Percentiles rank a stretch among this genome's conserved stretches.
These are phyloP conservation scores for Fusarium secorum DNA, from an alignment of 2,329 filamentous ascomycete species.

Conservation along the genomic window DNA sequence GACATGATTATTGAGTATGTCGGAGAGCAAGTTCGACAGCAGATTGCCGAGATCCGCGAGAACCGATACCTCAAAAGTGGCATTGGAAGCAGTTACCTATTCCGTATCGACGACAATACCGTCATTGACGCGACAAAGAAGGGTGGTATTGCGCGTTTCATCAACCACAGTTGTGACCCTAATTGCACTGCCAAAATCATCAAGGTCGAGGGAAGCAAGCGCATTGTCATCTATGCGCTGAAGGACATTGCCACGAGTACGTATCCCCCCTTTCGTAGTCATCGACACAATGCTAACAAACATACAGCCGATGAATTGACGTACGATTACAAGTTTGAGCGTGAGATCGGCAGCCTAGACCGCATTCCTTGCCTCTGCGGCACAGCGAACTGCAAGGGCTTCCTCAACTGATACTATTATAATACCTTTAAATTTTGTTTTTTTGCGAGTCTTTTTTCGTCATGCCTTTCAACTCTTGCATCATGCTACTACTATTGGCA, in stretches of 20 bases:
- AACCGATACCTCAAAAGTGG: constrained; percentile 92
- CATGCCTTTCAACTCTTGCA: constrained; percentile 1
- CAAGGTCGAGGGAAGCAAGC: constrained; percentile 95
- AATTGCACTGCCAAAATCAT: constrained; percentile 99
- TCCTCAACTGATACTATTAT: constrained; percentile 78
- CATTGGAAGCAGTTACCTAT: constrained; percentile 96
- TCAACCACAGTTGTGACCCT: constrained; percentile 97
- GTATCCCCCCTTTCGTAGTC: constrained; percentile 48
- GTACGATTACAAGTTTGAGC: constrained; percentile 99
- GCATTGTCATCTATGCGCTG: constrained; percentile 98
- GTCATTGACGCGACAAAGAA: constrained; percentile 99
- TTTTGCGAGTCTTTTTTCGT: not conserved
- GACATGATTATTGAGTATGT: constrained; percentile 99
- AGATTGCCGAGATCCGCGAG: constrained; percentile 96
- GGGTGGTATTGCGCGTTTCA: constrained; percentile 96
- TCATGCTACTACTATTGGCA: not conserved
- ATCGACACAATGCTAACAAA: constrained; percentile 14
- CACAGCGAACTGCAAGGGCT: constrained; percentile 95
- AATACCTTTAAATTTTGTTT: constrained; percentile 25
- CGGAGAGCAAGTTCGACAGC: constrained; percentile 94
- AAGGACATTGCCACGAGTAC: constrained; percentile 94
- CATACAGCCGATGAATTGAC: constrained; percentile 92
- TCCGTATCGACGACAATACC: constrained; percentile 96
- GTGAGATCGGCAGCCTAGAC: constrained; percentile 92
- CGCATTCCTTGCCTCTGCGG: constrained; percentile 97